Evolutionary conservation across 768 basidiomycete genomes (phyloP), one percentile per base, ranked within the genome.

Genomic region (Boletus coccyginus): DNA sequence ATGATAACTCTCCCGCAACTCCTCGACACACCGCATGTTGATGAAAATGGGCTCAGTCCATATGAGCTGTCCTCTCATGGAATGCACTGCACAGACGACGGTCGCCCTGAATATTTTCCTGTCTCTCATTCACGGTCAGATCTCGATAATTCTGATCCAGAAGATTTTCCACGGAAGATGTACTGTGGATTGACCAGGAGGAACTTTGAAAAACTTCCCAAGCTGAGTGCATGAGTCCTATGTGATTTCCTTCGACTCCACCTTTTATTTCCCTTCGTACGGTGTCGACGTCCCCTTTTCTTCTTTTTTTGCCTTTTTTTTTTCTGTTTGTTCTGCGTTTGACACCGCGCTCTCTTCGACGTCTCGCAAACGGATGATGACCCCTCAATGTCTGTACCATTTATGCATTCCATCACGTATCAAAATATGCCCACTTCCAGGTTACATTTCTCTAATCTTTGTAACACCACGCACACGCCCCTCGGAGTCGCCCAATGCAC

Each of bases 51-150:
- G 32, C 45, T 71, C 54, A 58, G 60, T 50, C 54, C 67, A 38
- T 71, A 73, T 32, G 72, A 71, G 17, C 56, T 69, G 4, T 60
- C 62, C 19, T 58, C 59, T 31, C 64, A 63, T 21, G 56, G 62
- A 33, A 46, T 66, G 16, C 61, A 53, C 29, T 10, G 41, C 47
- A 39, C 57, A 29, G 64, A 72, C 1, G 64, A 70, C 46, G 62
- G 61, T 27, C 64, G 66, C 42, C 57, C 68, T 13, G 70, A 72
- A 60, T 72, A 72, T 67, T 72, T 72, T 5, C 70, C 68, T 5
- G 70, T 72, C 31, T 72, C 70, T n/a, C 58, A 72, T 57, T 72
- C 70, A 53, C 68, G 70, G 60, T 72, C 72, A 60, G 72, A 72
- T 57, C 63, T 62, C 21, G 70, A 73, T 11, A 52, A 46, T 52